Conservation (phyloP, 2,329 filamentous ascomycete genomes). For the Arthrobotrys sphaeroides region DNA sequence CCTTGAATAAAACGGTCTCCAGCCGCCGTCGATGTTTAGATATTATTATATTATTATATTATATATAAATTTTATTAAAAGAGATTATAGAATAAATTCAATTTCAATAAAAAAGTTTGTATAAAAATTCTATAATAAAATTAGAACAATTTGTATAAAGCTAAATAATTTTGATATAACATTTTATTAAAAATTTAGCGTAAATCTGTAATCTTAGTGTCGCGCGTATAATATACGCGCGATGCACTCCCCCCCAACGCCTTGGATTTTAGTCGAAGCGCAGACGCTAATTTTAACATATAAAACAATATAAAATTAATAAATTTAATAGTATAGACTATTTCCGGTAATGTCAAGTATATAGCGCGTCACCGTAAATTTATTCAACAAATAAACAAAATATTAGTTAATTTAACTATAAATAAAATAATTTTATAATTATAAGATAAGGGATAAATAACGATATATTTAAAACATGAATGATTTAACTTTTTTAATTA, state of each 20-base stretch:
- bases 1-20: not conserved
- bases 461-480: constrained; percentile 1
- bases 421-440: constrained; percentile 21
- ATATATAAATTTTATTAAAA: not conserved
- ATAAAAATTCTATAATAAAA: not conserved
- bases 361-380: not conserved
- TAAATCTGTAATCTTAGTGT: not conserved
- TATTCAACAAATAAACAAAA: not conserved
- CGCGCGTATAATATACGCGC: not conserved
- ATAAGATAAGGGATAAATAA: not conserved
- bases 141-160: not conserved
- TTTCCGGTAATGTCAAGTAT: not conserved
- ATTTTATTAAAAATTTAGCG: not conserved
- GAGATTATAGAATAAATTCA: not conserved
- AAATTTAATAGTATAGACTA: constrained; percentile 1
- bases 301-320: not conserved
- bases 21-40: not conserved
- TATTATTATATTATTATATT: not conserved
- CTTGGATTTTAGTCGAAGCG: too few relatives aligned
- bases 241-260: too few relatives aligned
- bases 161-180: not conserved
- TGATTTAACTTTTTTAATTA: constrained; percentile 2
- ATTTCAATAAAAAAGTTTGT: not conserved
- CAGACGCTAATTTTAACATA: not conserved
- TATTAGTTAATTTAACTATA: constrained; percentile 10